These are phyloP conservation scores for Rhododendron molle DNA, from an alignment of 148 eudicot species.

Conservation along the genomic window DNA sequence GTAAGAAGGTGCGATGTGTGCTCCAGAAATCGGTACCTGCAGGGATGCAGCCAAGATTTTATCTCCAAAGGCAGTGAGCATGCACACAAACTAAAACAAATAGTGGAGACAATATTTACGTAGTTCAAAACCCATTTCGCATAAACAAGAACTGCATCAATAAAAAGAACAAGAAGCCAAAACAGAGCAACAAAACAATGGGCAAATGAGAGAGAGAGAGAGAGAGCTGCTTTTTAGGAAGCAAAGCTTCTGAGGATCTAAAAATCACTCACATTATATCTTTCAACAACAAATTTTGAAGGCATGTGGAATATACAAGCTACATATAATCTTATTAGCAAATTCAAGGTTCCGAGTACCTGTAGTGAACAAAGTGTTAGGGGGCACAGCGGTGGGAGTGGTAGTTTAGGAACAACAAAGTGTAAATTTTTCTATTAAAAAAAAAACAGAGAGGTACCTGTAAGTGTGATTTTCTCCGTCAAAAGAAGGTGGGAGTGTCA, in stretches of 20 bases:
- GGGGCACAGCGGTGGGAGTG: too few species aligned
- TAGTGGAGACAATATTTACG: neutral
- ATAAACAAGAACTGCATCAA: neutral
- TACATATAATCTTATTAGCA: neutral
- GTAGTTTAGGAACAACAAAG: neutral
- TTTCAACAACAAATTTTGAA: neutral
- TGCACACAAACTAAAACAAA: neutral
- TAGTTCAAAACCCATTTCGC: neutral
- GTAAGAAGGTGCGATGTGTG: constrained; percentile 6
- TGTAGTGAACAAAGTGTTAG: neutral
- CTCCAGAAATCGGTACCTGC: constrained; percentile 14
- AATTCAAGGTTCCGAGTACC: neutral
- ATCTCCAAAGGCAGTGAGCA: neutral
- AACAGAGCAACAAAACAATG: neutral
- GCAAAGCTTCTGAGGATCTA: neutral
- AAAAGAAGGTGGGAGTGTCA: constrained; percentile 17
- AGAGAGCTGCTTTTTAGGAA: neutral
- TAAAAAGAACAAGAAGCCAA: neutral
- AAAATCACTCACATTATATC: neutral
- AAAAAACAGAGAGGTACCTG: neutral
- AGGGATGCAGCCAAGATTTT: neutral
- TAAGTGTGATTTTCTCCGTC: constrained; percentile 13
- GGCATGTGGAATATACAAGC: neutral
- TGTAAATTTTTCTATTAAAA: neutral
- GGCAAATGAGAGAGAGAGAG: neutral